Evolutionary conservation across 2,329 filamentous ascomycete species (phyloP).

Genomic region (Arthrobotrys conoides): DNA sequence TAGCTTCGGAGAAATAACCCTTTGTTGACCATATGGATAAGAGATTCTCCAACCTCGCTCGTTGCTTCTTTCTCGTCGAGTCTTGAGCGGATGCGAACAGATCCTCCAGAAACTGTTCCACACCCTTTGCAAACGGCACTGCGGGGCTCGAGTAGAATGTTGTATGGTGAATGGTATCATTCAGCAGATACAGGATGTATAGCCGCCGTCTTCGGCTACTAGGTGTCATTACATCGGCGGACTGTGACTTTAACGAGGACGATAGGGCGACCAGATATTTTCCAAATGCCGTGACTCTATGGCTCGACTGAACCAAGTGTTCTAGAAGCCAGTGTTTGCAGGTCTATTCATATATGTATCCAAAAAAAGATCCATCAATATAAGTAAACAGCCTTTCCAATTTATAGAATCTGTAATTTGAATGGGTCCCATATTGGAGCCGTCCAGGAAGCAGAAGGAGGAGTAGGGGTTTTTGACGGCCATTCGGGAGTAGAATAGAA

Average conservation of each 20-base stretch:
- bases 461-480: constrained; percentile 59
- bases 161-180: constrained; percentile 81
- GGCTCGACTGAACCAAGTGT: constrained; percentile 77
- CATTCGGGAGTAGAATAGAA: constrained; percentile 64
- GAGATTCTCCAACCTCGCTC: constrained; percentile 75
- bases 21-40: constrained; percentile 80
- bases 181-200: constrained; percentile 82
- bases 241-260: constrained; percentile 70
- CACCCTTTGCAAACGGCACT: constrained; percentile 71
- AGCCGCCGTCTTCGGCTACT: constrained; percentile 79
- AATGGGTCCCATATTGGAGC: constrained; percentile 30
- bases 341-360: constrained; percentile 74
- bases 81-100: constrained; percentile 74
- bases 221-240: constrained; percentile 64
- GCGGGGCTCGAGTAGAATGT: constrained; percentile 71
- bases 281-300: constrained; percentile 77
- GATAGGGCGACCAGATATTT: constrained; percentile 82
- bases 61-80: constrained; percentile 76
- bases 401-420: constrained; percentile 13
- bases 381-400: constrained; percentile 60
- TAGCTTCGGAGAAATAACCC: constrained; percentile 73
- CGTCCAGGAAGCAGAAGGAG: constrained; percentile 59
- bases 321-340: constrained; percentile 88
- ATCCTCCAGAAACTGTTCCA: constrained; percentile 75
- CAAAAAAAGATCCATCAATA: constrained; percentile 55